Evolutionary conservation across 2,329 filamentous ascomycete species (phyloP).

Genomic region (Penicillium decumbens): DNA sequence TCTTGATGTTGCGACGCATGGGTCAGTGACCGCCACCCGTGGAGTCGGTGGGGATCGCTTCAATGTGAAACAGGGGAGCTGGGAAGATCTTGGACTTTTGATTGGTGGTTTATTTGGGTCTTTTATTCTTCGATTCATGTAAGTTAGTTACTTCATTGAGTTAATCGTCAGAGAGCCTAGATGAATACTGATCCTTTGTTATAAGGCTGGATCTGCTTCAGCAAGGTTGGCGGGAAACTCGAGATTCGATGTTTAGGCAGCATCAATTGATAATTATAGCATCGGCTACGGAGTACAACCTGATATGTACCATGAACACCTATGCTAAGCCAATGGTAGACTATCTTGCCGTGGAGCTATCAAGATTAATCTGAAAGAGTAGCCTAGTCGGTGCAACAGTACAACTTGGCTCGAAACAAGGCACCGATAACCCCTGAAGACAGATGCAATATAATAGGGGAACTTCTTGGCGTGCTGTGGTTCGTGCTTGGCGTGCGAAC

Average conservation of each 20-base stretch:
- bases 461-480: neutral
- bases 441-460: neutral
- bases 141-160: too few relatives aligned
- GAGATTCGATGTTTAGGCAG: too few relatives aligned
- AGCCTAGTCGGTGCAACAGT: neutral
- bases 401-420: neutral
- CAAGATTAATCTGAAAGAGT: neutral
- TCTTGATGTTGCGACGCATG: slow-evolving; percentile 1
- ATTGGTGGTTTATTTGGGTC: neutral
- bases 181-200: neutral
- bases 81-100: neutral
- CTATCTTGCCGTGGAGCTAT: neutral
- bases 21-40: neutral
- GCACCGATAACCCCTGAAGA: neutral
- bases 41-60: neutral
- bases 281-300: neutral
- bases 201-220: neutral
- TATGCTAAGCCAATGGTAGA: neutral
- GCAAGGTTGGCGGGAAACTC: too few relatives aligned
- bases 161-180: neutral
- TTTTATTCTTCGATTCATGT: neutral
- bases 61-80: slow-evolving; percentile 2
- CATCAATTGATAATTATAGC: neutral
- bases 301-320: neutral
- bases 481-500: neutral